Base-by-base conservation (phyloP, 1,284 basidiomycete genomes). In the Wallemia ichthyophaga region DNA sequence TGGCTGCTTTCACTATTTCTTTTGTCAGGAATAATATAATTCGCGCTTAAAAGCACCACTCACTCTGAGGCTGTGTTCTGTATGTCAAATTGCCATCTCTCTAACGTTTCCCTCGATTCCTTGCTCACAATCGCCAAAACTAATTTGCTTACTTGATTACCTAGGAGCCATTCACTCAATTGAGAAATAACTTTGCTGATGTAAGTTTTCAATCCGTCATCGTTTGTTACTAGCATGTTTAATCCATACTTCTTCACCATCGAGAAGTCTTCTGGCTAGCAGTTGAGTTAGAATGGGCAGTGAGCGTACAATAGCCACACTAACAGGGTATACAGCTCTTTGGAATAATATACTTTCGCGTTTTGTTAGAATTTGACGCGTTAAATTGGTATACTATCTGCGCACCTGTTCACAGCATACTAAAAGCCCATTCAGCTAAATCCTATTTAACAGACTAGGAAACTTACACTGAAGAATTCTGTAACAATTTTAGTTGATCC, bases 81-180 rank as follows among this genome's bases (percentile, higher is more conserved):
- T 66, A 99, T 78, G 71, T 96, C 89, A 70, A 99, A 98, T 60
- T 95, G 89, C 94, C 94, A 99, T 63, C 94, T 77, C 70, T 99
- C 94, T 58, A 95, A 76, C 1, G 91, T 85, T 61, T 83, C 81
- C 56, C 85, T 78, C 19, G 85, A 83, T 66, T 98, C 92, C 67
- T 91, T 87, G 26, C 87, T 85, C 63, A 98, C 86, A 70, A 99
- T 94, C 13, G 86, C 92, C 19, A 96, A 78, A 1, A 98, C 92
- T 1, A 98, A 76, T 62, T 95, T 83, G 1, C 83, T 88, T 27
- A 96, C 82, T 25, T 84, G 79, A 1, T 88, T 85, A 2, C 81
- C 82, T 60, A 95, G 73, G 27, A 99, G 79, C 94, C 94, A 89
- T 66, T 85, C 87, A 87, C 65, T 57, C 32, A 27, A 53, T 55